Conservation (phyloP, 768 basidiomycete genomes). For the Pholiota microspora region DNA sequence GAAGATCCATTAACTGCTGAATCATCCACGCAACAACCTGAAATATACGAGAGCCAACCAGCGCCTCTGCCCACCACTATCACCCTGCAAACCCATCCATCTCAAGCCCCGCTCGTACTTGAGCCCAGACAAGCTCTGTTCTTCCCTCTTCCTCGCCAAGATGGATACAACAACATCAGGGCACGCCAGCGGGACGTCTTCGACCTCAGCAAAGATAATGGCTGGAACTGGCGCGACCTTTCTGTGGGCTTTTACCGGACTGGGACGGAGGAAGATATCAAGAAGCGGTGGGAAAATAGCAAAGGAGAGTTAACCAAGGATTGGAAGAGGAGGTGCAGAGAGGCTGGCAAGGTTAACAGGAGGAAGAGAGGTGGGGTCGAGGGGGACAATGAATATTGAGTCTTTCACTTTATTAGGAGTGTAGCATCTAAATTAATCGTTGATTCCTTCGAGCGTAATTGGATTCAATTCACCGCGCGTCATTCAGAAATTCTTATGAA, state of each 20-base stretch:
- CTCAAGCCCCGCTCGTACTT: constrained; percentile 32
- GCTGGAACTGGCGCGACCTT: constrained; percentile 46
- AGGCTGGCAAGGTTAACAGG: constrained; percentile 65
- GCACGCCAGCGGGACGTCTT: constrained; percentile 43
- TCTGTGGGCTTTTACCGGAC: constrained; percentile 46
- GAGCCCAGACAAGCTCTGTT: constrained; percentile 59
- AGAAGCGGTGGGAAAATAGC: constrained; percentile 66
- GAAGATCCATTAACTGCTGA: constrained; percentile 40
- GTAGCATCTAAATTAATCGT: too few species aligned
- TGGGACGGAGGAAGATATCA: constrained; percentile 57
- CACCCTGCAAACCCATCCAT: constrained; percentile 20
- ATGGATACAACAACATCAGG: constrained; percentile 20
- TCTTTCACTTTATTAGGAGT: too few species aligned
- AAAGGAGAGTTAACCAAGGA: constrained; percentile 67
- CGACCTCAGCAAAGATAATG: constrained; percentile 46
- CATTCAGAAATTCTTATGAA: too few species aligned
- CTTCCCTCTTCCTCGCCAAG: constrained; percentile 48
- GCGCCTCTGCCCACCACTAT: constrained; percentile 8
- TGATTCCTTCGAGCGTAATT: too few species aligned
- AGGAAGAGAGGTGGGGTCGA: constrained; percentile 44
- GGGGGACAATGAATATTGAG: constrained; percentile 19
- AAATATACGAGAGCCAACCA: constrained; percentile 8
- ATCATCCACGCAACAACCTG: constrained; percentile 2
- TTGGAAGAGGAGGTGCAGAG: constrained; percentile 77
- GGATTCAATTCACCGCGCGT: too few species aligned